A percentile compares a stretch with the other conserved stretches of the same genome.
phyloP scores from a whole-genome alignment of 331 rosid genomes.

The Saraca asoca region DNA sequence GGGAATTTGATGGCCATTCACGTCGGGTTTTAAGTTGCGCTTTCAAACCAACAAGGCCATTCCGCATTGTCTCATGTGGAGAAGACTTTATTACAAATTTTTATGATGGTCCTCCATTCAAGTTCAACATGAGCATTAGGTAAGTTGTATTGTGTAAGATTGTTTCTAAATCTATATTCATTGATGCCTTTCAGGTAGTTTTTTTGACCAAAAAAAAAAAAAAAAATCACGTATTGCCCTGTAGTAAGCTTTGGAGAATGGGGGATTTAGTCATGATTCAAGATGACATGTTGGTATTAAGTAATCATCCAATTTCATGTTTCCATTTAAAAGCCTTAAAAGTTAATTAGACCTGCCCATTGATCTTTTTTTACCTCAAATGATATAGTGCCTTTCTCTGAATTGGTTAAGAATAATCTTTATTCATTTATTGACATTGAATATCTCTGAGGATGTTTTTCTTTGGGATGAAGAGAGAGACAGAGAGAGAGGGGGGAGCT shows the following conservation, averaged over 20 bases:
- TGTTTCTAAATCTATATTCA: not conserved
- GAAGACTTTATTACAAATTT: conserved; percentile 91
- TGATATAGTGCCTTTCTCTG: too few species aligned
- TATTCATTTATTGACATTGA: too few species aligned
- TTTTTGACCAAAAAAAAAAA: not conserved
- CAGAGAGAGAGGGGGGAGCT: too few species aligned
- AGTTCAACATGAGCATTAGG: conserved; percentile 86
- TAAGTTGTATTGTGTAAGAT: conserved; percentile 34
- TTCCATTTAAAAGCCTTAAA: not conserved
- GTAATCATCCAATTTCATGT: too few species aligned
- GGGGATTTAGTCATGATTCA: not conserved
- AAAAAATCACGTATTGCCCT: not conserved
- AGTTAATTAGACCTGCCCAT: not conserved
- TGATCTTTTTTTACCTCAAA: not conserved
- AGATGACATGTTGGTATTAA: too few species aligned
- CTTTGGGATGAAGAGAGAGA: too few species aligned
- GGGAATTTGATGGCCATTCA: conserved; percentile 98
- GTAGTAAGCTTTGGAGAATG: not conserved
- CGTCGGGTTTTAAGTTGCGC: conserved; percentile 85
- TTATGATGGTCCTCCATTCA: conserved; percentile 95
- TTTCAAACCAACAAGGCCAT: conserved; percentile 89
- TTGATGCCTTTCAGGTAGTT: not conserved
- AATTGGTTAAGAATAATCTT: too few species aligned
- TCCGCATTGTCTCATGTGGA: conserved; percentile 89
- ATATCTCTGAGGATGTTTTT: too few species aligned